Conservation (phyloP, 2,329 filamentous ascomycete species). For the Colletotrichum australisinense region DNA sequence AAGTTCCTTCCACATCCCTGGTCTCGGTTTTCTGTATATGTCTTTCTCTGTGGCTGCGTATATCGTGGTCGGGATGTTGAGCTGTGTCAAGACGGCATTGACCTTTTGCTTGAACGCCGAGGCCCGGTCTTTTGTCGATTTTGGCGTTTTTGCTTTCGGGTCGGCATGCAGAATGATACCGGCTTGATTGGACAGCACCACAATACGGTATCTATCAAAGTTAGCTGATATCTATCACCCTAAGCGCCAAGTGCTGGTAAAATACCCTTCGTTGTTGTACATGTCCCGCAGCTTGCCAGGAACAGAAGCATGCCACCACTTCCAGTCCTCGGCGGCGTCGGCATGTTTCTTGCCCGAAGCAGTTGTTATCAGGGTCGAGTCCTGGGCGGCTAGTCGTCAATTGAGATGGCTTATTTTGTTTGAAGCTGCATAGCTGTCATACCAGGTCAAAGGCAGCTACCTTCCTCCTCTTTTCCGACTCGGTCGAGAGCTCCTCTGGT, state of each 20-base stretch:
- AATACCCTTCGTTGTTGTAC: conserved; percentile 73
- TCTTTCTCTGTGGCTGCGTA: conserved; percentile 91
- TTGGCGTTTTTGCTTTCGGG: conserved; percentile 72
- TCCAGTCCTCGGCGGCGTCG: conserved; percentile 82
- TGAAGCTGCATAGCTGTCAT: conserved; percentile 35
- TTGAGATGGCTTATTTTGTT: neutral
- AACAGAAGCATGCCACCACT: conserved; percentile 87
- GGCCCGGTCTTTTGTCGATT: conserved; percentile 72
- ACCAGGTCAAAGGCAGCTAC: conserved; percentile 79
- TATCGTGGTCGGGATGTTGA: conserved; percentile 81
- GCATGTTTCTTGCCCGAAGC: conserved; percentile 85
- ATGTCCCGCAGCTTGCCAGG: conserved; percentile 75
- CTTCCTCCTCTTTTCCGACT: conserved; percentile 59
- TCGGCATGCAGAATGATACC: conserved; percentile 81
- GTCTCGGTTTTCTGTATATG: conserved; percentile 85
- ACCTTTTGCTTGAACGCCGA: conserved; percentile 87
- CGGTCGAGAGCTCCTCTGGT: conserved; percentile 51
- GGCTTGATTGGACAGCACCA: conserved; percentile 90
- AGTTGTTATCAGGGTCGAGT: conserved; percentile 87
- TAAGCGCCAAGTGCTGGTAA: too few species aligned
- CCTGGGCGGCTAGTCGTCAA: conserved; percentile 57
- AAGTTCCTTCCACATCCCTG: conserved; percentile 84
- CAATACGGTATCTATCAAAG: conserved; percentile 72
- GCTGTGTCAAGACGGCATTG: conserved; percentile 72
- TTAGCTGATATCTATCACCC: neutral